Evolutionary conservation across 78 protist genomes (phyloP), one percentile per base, ranked within the genome.

Genomic region (Isochrysis galbana): DNA sequence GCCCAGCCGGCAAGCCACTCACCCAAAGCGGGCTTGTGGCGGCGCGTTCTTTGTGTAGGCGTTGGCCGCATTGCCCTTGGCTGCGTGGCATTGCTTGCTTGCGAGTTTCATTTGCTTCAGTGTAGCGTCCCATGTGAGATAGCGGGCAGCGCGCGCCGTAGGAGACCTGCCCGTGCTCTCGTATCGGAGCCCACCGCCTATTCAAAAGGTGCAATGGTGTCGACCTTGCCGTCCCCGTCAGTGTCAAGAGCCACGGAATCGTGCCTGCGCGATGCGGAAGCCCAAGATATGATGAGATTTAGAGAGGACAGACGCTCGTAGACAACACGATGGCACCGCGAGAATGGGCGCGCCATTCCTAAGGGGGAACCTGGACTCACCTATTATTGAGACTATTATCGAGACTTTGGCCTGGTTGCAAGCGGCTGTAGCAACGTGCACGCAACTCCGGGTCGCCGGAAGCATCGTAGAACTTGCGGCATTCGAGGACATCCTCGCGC

Each of bases 401-500:
- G 44, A 72, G 82, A 2, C 2, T 36, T 41, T 72, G 82, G 82
- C 82, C 82, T 22, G 82, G 82, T 41, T 4, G 4, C 32, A 72
- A 41, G 39, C 82, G 82, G 44, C 44, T 34, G 82, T 36, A 34
- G 82, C 82, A 72, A 19, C 82, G 82, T 41, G 29, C 41, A 3
- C 42, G 36, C 74, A 67, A 4, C 74, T 11, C 74, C 74, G 19
- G 4, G 32, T 23, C 19, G 36, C 74, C 74, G 39, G 42, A 36
- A 2, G 82, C 36, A 22, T 72, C 82, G 82, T 72, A 72, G 82
- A 17, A 72, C 42, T 34, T 72, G 39, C 82, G 17, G 39, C 17
- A 32, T 41, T 72, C 82, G 82, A 2, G 82, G 44, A 87, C 91
- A 51, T 87, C 91, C 82, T 61, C 82, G n/a, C 39, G 46, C 1